Evolutionary conservation across 2,329 filamentous ascomycete genomes (phyloP).

Genomic region (Curvularia sp.): DNA sequence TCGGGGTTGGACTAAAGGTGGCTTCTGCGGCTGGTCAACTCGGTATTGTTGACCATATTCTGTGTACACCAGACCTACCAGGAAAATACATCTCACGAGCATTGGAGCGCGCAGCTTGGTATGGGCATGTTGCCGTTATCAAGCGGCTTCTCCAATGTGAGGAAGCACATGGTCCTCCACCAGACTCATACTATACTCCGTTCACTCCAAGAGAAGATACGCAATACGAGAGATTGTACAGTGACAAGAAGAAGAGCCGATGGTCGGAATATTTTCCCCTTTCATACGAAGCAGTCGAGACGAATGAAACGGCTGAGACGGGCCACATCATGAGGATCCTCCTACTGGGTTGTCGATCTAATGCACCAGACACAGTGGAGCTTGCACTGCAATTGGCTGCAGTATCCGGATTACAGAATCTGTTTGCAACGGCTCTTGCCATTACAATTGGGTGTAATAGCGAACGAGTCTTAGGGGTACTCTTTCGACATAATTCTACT

Average conservation of each 20-base stretch:
- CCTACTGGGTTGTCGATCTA: background rate
- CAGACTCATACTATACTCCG: background rate
- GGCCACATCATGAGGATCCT: background rate
- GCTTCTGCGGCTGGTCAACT: background rate
- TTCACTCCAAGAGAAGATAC: background rate
- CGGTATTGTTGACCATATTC: background rate
- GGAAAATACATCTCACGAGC: background rate
- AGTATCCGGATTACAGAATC: background rate
- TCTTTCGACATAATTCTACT: background rate
- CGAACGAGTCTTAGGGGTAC: background rate
- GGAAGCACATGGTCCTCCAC: background rate
- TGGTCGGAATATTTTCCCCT: background rate
- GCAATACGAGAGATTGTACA: background rate
- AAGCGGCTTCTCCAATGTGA: background rate
- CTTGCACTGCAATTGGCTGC: background rate
- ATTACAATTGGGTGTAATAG: background rate
- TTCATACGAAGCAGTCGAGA: background rate
- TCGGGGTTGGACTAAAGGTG: background rate
- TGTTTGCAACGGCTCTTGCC: background rate
- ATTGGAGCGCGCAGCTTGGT: background rate
- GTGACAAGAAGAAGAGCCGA: background rate
- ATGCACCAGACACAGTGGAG: background rate
- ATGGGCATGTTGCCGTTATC: background rate
- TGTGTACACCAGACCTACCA: background rate
- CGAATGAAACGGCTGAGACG: background rate